A percentile compares a stretch with the other conserved stretches of the same genome.
phyloP scores from a whole-genome alignment of 116 monocot genomes.

The Phalaenopsis hybrid region DNA sequence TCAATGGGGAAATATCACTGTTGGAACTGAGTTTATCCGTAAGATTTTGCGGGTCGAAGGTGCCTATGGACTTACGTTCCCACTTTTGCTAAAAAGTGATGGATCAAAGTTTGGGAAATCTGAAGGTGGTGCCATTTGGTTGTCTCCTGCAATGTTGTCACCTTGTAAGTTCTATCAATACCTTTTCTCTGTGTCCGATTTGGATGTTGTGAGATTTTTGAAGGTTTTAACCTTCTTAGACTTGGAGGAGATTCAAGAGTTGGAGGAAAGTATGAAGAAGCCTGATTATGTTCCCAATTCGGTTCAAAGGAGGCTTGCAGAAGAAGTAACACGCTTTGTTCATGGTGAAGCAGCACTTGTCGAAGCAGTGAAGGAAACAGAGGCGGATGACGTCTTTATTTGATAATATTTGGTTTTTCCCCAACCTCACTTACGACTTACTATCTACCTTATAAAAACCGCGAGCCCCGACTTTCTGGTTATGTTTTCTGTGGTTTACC shows the following conservation, averaged over 20 bases:
- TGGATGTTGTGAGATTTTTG: conserved; percentile 79
- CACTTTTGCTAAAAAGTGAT: conserved; percentile 81
- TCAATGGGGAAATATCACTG: conserved; percentile 95
- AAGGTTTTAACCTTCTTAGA: conserved; percentile 81
- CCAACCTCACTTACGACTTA: too few relatives aligned
- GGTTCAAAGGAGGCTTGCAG: conserved; percentile 64
- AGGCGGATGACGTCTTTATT: conserved; percentile 13
- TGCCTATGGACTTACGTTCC: conserved; percentile 88
- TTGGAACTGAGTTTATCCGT: conserved; percentile 81
- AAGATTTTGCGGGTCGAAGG: conserved; percentile 77
- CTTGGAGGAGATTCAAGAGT: conserved; percentile 63
- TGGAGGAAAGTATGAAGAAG: conserved; percentile 62
- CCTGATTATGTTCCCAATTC: conserved; percentile 69
- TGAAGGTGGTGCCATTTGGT: conserved; percentile 77
- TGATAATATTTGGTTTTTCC: too few relatives aligned
- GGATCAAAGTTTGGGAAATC: conserved; percentile 93
- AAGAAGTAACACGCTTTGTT: conserved; percentile 81
- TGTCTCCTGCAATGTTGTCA: conserved; percentile 57
- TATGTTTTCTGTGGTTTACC: too few relatives aligned
- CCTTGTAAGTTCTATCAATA: conserved; percentile 91
- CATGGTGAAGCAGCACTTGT: conserved; percentile 75
- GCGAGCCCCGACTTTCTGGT: too few relatives aligned
- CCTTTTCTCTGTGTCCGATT: conserved; percentile 78
- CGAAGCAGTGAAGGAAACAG: conserved; percentile 73
- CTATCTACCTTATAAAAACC: too few relatives aligned